Evolutionary conservation across 345 rosid species (phyloP), one percentile per base, ranked within the genome.

Genomic region (Xanthoceras sorbifolium): DNA sequence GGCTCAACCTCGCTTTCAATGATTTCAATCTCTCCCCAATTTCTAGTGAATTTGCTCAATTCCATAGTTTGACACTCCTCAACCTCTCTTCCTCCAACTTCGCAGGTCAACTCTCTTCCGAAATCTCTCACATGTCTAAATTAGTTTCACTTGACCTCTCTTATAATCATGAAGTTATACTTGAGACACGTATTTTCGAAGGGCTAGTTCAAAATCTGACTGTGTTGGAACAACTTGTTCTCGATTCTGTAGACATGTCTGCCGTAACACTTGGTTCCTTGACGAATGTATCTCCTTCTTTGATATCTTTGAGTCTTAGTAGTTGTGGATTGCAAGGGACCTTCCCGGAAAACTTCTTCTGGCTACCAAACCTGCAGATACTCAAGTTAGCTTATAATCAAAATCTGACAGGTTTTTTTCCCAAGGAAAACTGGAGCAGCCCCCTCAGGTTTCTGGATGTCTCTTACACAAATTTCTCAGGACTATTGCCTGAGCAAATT

Each of bases 1-100:
- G 12, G 9, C 77, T 86, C 6, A 73, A 83, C 25, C 85, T 85
- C 0, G 73, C 84, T 69, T 17, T 9, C 67, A 81, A 85, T 61
- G 7, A 79, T 28, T 84, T 84, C 79, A 42, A 14, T 7, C 4
- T 1, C 52, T 75, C 82, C 20, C 0, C 5, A 0, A 48, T 84
- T 14, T 31, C 80, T 6, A 22, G 77, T 4, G 25, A 6, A 74
- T 82, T 5, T 32, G 9, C 72, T 3, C 42, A 23, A 25, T 57
- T 84, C 3, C 17, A 2, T 1, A 48, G 44, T 32, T 38, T 84
- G 73, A 72, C 31, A 67, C 17, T 74, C 62, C 62, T 71, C 61
- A 29, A 76, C 48, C 72, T 84, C 1, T 68, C 64, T 5, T 0
- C 0, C 17, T 44, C 80, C 20, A 0, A 0, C 5, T 77, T 68